These are phyloP conservation scores for Epicoccum nigrum DNA, from an alignment of 2,329 filamentous ascomycete species.

Conservation along the genomic window DNA sequence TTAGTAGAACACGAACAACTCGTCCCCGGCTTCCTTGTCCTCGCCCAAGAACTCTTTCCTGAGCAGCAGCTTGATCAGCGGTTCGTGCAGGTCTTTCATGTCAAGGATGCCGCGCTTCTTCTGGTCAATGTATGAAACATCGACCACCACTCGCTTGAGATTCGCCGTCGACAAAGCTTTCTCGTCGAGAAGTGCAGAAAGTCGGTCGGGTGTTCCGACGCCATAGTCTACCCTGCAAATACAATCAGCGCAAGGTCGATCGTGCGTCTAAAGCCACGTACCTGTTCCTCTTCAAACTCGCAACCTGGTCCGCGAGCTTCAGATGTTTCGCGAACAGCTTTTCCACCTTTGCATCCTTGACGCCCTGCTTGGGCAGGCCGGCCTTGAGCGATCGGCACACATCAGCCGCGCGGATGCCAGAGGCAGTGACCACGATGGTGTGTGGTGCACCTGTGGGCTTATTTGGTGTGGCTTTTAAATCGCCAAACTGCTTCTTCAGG, in stretches of 20 bases:
- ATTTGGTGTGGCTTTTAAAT: slow-evolving; percentile 66
- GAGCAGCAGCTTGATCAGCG: slow-evolving; percentile 76
- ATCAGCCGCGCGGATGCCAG: slow-evolving; percentile 85
- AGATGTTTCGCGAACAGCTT: slow-evolving; percentile 99
- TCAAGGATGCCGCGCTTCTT: slow-evolving; percentile 95
- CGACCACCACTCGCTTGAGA: slow-evolving; percentile 81
- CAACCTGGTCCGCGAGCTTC: slow-evolving; percentile 85
- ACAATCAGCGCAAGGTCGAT: not conserved
- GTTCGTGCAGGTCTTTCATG: slow-evolving; percentile 90
- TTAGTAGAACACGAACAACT: slow-evolving; percentile 44
- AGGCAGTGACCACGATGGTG: slow-evolving; percentile 85
- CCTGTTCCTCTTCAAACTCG: slow-evolving; percentile 70
- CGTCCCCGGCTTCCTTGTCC: slow-evolving; percentile 33
- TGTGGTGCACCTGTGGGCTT: slow-evolving; percentile 69
- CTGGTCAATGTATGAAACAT: slow-evolving; percentile 90
- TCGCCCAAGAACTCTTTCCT: slow-evolving; percentile 67
- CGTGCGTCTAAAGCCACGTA: slow-evolving; percentile 31
- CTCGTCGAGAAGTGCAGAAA: slow-evolving; percentile 83
- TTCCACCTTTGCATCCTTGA: slow-evolving; percentile 75
- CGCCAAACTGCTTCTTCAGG: slow-evolving; percentile 69
- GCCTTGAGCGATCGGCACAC: slow-evolving; percentile 79
- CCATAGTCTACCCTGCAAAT: slow-evolving; percentile 76
- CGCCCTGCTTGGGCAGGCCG: slow-evolving; percentile 42
- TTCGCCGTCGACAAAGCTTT: slow-evolving; percentile 73
- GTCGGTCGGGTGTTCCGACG: slow-evolving; percentile 84